Percentiles rank a stretch among this genome's conserved stretches.
Evolutionary conservation across 1,284 basidiomycete genomes (phyloP).

Genomic region (Puccinia novopanici): DNA sequence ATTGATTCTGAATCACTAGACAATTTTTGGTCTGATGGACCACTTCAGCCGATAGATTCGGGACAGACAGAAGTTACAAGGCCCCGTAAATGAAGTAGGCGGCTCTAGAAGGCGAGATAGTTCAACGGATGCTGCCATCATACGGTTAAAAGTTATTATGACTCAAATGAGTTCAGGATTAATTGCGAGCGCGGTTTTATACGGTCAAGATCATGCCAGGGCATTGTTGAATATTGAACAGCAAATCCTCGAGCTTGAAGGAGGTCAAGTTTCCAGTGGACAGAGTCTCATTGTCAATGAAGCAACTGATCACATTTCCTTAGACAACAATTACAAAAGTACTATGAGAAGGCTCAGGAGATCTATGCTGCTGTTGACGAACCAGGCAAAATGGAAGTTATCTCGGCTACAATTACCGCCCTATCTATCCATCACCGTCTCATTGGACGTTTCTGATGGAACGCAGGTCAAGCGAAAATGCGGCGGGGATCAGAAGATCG

Average conservation of each 20-base stretch:
- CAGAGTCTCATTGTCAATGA: constrained; percentile 59
- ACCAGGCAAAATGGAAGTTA: constrained; percentile 98
- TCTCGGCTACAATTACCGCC: constrained; percentile 82
- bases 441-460: no score
- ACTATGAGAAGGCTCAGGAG: constrained; percentile 90
- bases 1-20: constrained; percentile 63
- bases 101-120: constrained; percentile 61
- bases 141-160: constrained; percentile 74
- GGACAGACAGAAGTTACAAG: constrained; percentile 62
- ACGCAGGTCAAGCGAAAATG: no score
- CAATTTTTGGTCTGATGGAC: constrained; percentile 89
- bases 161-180: constrained; percentile 82
- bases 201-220: constrained; percentile 90
- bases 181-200: constrained; percentile 88
- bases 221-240: constrained; percentile 93
- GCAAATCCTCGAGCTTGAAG: constrained; percentile 65
- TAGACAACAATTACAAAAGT: constrained; percentile 67
- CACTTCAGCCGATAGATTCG: constrained; percentile 89
- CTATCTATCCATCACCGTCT: constrained; percentile 92
- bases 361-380: constrained; percentile 96
- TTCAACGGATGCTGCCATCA: constrained; percentile 59
- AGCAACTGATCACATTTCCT: constrained; percentile 62
- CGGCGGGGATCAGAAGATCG: no score
- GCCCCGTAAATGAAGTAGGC: constrained; percentile 8
- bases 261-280: constrained; percentile 52